Conservation (phyloP, 805 yeast genomes). For the Suhomyces faveliae region DNA sequence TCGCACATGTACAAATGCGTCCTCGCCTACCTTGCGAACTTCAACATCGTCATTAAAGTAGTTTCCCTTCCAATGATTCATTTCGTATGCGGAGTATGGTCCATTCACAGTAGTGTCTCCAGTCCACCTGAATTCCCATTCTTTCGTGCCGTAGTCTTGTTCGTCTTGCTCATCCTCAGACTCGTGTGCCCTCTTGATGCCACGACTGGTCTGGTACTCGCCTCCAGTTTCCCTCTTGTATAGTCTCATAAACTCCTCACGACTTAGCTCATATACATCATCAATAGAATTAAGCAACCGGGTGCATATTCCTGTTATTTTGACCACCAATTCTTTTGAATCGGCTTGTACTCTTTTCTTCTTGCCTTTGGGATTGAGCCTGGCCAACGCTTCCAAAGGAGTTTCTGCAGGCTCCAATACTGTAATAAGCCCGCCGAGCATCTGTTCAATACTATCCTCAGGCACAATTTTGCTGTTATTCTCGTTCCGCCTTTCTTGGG, state of each 20-base stretch:
- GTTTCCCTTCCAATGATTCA: slow-evolving; percentile 52
- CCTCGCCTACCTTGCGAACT: slow-evolving; percentile 34
- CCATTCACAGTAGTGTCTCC: slow-evolving; percentile 45
- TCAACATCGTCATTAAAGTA: slow-evolving; percentile 49
- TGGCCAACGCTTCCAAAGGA: slow-evolving; percentile 53
- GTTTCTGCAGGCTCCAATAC: slow-evolving; percentile 59
- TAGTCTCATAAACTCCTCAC: slow-evolving; percentile 54
- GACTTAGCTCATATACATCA: slow-evolving; percentile 51
- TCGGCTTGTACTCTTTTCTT: not conserved
- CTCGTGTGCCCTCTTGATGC: slow-evolving; percentile 22
- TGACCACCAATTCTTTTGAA: slow-evolving; percentile 16
- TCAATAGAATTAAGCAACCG: slow-evolving; percentile 39
- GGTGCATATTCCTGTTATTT: slow-evolving; percentile 51
- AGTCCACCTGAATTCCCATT: slow-evolving; percentile 53
- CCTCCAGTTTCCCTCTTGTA: slow-evolving; percentile 45
- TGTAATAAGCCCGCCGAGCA: slow-evolving; percentile 34
- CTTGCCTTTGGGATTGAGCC: slow-evolving; percentile 29
- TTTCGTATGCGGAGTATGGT: slow-evolving; percentile 50
- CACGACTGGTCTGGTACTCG: slow-evolving; percentile 17
- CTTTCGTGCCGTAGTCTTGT: slow-evolving; percentile 28
- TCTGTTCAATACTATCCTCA: slow-evolving; percentile 9
- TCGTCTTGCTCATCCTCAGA: slow-evolving; percentile 13
- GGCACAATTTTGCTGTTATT: slow-evolving; percentile 11
- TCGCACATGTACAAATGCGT: slow-evolving; percentile 24
- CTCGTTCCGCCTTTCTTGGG: slow-evolving; percentile 25